These are phyloP conservation scores for Arachis hypogaea DNA, from an alignment of 306 rosid genomes.

Conservation along the genomic window DNA sequence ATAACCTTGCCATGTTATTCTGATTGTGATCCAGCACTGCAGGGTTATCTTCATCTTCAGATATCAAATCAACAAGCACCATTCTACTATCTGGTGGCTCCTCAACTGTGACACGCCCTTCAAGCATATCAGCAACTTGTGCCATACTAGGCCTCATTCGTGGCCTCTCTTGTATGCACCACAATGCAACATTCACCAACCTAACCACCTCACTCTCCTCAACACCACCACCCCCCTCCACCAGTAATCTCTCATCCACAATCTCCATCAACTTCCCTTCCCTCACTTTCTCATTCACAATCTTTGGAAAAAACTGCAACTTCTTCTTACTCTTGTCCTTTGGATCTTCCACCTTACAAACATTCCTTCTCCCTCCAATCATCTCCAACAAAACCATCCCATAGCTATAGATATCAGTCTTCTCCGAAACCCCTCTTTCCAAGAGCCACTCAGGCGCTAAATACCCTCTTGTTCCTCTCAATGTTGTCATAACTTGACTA, in stretches of 20 bases:
- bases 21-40: not conserved
- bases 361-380: slow-evolving; percentile 80
- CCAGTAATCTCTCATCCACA: slow-evolving; percentile 62
- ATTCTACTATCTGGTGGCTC: slow-evolving; percentile 80
- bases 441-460: slow-evolving; percentile 94
- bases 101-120: slow-evolving; percentile 61
- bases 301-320: slow-evolving; percentile 71
- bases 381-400: slow-evolving; percentile 95
- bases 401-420: slow-evolving; percentile 76
- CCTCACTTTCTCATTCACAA: slow-evolving; percentile 65
- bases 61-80: slow-evolving; percentile 66
- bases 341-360: slow-evolving; percentile 46
- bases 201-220: slow-evolving; percentile 69
- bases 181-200: slow-evolving; percentile 68
- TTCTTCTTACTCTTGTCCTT: slow-evolving; percentile 47
- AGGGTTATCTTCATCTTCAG: slow-evolving; percentile 55
- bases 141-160: slow-evolving; percentile 73
- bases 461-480: slow-evolving; percentile 89
- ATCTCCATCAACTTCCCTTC: slow-evolving; percentile 77
- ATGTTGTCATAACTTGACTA: slow-evolving; percentile 66
- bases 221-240: slow-evolving; percentile 32
- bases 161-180: slow-evolving; percentile 93
- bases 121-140: slow-evolving; percentile 81
- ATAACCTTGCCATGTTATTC: slow-evolving; percentile 29
- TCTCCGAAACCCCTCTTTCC: slow-evolving; percentile 82